phyloP scores from a whole-genome alignment of 2,329 filamentous ascomycete species.

The Emericellopsis cladophorae region DNA sequence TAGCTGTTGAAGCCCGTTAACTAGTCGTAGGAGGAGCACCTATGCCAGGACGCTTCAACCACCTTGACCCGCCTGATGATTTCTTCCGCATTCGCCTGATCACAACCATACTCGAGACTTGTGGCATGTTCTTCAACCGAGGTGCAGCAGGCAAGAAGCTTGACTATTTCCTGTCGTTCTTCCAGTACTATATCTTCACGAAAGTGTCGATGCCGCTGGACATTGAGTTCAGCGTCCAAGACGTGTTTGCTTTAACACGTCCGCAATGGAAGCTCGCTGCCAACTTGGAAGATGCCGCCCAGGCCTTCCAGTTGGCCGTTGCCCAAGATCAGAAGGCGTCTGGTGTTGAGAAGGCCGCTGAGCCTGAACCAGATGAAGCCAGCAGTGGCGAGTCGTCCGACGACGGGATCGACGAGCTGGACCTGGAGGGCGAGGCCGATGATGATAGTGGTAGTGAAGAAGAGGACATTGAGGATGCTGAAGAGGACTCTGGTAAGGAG shows the following conservation, averaged over 20 bases:
- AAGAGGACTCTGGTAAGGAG: constrained; percentile 18
- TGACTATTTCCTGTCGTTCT: constrained; percentile 93
- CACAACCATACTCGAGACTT: constrained; percentile 83
- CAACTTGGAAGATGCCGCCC: constrained; percentile 70
- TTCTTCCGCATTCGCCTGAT: constrained; percentile 91
- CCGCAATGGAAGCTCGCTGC: constrained; percentile 86
- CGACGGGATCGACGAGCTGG: constrained; percentile 58
- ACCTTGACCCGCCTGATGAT: constrained; percentile 80
- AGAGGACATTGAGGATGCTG: constrained; percentile 37
- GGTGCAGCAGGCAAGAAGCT: constrained; percentile 92
- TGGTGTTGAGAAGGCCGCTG: constrained; percentile 54
- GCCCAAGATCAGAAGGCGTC: constrained; percentile 77
- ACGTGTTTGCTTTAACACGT: constrained; percentile 72
- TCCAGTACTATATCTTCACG: constrained; percentile 90
- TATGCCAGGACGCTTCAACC: constrained; percentile 61
- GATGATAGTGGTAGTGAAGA: constrained; percentile 48
- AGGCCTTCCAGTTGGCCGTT: constrained; percentile 76
- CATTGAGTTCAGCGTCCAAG: constrained; percentile 90
- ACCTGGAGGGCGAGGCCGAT: constrained; percentile 42
- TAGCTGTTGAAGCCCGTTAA: constrained; percentile 4
- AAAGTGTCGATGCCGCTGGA: constrained; percentile 92
- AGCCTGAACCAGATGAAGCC: constrained; percentile 63
- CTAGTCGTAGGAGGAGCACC: constrained; percentile 55
- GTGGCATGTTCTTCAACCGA: constrained; percentile 90
- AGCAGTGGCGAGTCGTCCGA: constrained; percentile 62